Percentiles rank a stretch among this genome's conserved stretches.
phyloP scores from a whole-genome alignment of 2,329 filamentous ascomycete genomes.

The Talaromyces marneffei region DNA sequence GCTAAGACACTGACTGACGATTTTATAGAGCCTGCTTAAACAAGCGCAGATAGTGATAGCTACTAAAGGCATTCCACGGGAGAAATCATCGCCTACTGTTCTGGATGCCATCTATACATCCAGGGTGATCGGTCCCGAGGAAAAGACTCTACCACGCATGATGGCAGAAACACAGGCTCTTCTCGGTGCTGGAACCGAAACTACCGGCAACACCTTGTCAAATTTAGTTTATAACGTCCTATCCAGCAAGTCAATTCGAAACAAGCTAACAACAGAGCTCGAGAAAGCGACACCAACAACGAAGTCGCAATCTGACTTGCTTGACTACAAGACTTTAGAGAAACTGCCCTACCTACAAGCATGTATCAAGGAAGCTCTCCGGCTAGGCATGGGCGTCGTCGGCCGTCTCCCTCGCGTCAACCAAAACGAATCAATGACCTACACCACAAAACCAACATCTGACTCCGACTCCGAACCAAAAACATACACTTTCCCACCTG shows the following conservation, averaged over 20 bases:
- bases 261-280: conserved; percentile 20
- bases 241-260: conserved; percentile 16
- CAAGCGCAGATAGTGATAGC: conserved; percentile 13
- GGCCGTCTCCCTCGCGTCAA: conserved; percentile 23
- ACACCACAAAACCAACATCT: conserved; percentile 2
- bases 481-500: conserved; percentile 13
- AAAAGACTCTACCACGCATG: conserved; percentile 20
- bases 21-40: conserved; percentile 4
- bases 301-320: background rate
- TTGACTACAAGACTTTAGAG: conserved; percentile 22
- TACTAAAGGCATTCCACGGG: conserved; percentile 11
- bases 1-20: too few species aligned
- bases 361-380: conserved; percentile 26
- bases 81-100: conserved; percentile 12
- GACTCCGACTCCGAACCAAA: background rate
- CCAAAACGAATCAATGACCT: conserved; percentile 11
- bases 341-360: conserved; percentile 27
- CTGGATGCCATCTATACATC: conserved; percentile 15
- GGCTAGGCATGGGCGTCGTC: conserved; percentile 24
- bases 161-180: conserved; percentile 26
- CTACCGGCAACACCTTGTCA: conserved; percentile 21
- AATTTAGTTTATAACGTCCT: conserved; percentile 13
- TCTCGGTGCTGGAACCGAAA: conserved; percentile 25
- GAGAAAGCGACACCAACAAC: conserved; percentile 16
- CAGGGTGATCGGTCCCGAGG: conserved; percentile 10